phyloP scores from a whole-genome alignment of 129 eudicot species.

The Calendula officinalis region DNA sequence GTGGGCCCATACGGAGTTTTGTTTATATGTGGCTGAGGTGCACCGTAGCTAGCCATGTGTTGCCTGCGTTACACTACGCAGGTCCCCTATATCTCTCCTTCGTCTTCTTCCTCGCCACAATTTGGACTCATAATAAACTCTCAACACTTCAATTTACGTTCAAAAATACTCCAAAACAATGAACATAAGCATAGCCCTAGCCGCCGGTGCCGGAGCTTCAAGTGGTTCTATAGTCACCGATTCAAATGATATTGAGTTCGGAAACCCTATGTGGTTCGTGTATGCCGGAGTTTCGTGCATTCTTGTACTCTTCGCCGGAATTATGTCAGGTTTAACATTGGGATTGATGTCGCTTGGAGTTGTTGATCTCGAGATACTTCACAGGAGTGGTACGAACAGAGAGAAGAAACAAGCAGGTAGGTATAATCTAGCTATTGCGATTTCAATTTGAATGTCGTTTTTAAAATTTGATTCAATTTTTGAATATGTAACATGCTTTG shows the following conservation, averaged over 20 bases:
- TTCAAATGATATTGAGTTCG: slow-evolving; percentile 57
- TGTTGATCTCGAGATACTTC: slow-evolving; percentile 91
- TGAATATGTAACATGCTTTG: not conserved
- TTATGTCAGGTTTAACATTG: slow-evolving; percentile 89
- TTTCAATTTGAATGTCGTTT: not conserved
- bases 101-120: not conserved
- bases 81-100: not conserved
- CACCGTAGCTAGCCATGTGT: not conserved
- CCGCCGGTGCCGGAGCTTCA: slow-evolving; percentile 32
- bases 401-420: slow-evolving; percentile 93
- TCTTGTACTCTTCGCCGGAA: slow-evolving; percentile 84
- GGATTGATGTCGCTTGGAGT: slow-evolving; percentile 88
- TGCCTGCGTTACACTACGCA: not conserved
- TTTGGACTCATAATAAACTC: not conserved
- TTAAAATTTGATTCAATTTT: not conserved
- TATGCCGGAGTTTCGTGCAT: slow-evolving; percentile 77
- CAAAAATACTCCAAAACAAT: not conserved
- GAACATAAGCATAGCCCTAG: slow-evolving; percentile 39
- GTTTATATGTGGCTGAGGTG: not conserved
- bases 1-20: not conserved
- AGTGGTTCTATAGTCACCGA: slow-evolving; percentile 40
- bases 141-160: not conserved
- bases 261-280: slow-evolving; percentile 70
- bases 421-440: not conserved
- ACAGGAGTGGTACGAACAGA: slow-evolving; percentile 61